These are phyloP conservation scores for Cardiospermum halicacabum DNA, from an alignment of 345 rosid genomes.

Conservation along the genomic window DNA sequence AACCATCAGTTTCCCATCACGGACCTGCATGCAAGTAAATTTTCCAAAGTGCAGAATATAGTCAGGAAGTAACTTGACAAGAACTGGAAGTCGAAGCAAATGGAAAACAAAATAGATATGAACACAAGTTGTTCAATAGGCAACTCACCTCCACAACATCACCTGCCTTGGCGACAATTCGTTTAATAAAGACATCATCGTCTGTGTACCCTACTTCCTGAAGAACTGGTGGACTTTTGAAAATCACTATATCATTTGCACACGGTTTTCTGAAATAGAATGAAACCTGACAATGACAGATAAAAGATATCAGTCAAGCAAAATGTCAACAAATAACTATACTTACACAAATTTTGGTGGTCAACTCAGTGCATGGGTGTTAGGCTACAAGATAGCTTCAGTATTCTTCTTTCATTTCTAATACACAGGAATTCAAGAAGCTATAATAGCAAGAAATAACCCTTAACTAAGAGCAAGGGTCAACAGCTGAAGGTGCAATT, in stretches of 20 bases:
- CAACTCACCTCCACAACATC: slow-evolving; percentile 79
- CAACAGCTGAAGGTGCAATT: neutral
- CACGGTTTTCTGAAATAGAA: slow-evolving; percentile 93
- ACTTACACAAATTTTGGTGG: no score
- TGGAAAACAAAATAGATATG: neutral
- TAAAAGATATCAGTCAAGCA: slow-evolving; percentile 2
- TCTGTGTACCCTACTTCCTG: slow-evolving; percentile 93
- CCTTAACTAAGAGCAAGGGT: neutral
- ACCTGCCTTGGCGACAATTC: slow-evolving; percentile 88
- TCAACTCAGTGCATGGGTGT: no score
- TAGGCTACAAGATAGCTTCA: no score
- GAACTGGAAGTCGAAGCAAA: neutral
- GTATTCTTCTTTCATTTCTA: no score
- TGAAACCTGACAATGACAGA: slow-evolving; percentile 52
- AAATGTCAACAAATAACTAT: neutral
- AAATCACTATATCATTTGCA: slow-evolving; percentile 86
- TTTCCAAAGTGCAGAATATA: slow-evolving; percentile 4
- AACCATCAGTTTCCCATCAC: slow-evolving; percentile 61
- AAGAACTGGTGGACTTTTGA: slow-evolving; percentile 91
- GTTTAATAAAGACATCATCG: slow-evolving; percentile 89
- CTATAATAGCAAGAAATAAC: neutral
- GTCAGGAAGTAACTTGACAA: neutral
- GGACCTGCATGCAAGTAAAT: slow-evolving; percentile 45
- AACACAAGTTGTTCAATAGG: slow-evolving; percentile 1
- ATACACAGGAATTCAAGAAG: no score